These are phyloP conservation scores for Quercus rubra DNA, from an alignment of 306 rosid species.

Conservation along the genomic window DNA sequence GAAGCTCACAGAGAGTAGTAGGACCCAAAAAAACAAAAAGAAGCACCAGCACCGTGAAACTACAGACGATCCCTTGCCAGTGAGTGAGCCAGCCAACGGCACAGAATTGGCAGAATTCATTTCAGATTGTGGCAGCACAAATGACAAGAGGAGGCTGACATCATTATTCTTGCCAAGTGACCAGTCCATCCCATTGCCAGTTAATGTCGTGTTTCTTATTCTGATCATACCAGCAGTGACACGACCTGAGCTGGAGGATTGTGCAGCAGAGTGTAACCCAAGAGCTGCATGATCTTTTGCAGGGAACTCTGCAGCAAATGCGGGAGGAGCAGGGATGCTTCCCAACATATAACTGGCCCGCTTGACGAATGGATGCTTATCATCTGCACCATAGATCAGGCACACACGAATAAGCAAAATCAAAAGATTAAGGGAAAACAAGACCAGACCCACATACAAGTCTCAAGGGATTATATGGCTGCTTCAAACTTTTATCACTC, in stretches of 20 bases:
- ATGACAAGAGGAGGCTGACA: constrained; percentile 40
- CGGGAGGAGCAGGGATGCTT: constrained; percentile 78
- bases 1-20: constrained; percentile 62
- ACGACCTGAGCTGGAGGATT: constrained; percentile 65
- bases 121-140: constrained; percentile 33
- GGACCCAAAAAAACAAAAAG: constrained; percentile 58
- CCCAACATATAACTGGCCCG: constrained; percentile 55
- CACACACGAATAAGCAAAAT: not conserved
- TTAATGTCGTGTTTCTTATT: constrained; percentile 45
- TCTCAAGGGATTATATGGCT: not conserved
- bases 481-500: constrained; percentile 10
- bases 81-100: constrained; percentile 36
- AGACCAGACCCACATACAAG: not conserved
- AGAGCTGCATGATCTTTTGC: constrained; percentile 47
- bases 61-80: constrained; percentile 55
- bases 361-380: constrained; percentile 43
- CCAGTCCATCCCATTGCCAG: constrained; percentile 53
- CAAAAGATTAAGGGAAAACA: not conserved
- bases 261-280: constrained; percentile 44
- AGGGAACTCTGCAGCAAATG: constrained; percentile 73
- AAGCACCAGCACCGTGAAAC: constrained; percentile 64
- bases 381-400: constrained; percentile 35
- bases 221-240: constrained; percentile 83
- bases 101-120: constrained; percentile 26
- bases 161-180: constrained; percentile 58